Conservation (phyloP, 768 basidiomycete genomes). For the Trametes coccinea region DNA sequence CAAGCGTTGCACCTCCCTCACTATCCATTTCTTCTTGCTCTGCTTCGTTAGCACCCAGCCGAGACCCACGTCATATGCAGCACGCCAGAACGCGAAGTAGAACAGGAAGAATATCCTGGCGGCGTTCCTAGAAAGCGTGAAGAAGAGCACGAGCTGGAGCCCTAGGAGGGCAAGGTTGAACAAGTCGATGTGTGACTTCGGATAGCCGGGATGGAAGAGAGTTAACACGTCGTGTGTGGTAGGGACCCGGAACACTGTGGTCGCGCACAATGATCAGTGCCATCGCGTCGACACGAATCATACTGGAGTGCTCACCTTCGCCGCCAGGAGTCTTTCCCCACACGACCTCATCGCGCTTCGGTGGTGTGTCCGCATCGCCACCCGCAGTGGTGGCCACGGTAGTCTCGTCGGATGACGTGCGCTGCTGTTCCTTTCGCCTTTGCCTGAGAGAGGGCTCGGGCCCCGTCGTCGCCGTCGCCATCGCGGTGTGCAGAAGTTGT, state of each 20-base stretch:
- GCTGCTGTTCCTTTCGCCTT: constrained; percentile 15
- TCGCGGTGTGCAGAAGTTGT: background rate
- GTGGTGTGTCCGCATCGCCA: background rate
- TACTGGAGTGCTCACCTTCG: constrained; percentile 52
- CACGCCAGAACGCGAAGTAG: constrained; percentile 93
- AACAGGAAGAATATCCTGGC: constrained; percentile 74
- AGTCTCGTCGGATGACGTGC: constrained; percentile 13
- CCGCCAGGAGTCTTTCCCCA: constrained; percentile 88
- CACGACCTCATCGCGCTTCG: constrained; percentile 58
- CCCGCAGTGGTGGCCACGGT: constrained; percentile 4
- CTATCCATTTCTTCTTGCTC: constrained; percentile 95
- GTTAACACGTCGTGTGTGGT: constrained; percentile 91
- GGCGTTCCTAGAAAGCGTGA: constrained; percentile 54
- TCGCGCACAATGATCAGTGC: background rate
- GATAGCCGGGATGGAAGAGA: constrained; percentile 77
- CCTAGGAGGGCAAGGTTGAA: constrained; percentile 80
- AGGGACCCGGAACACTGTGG: constrained; percentile 85
- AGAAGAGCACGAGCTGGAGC: constrained; percentile 75
- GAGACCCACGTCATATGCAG: constrained; percentile 88
- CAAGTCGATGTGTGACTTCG: constrained; percentile 87
- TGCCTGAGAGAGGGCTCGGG: constrained; percentile 22
- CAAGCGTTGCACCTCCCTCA: constrained; percentile 68
- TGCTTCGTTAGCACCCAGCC: constrained; percentile 95
- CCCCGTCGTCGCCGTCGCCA: constrained; percentile 20
- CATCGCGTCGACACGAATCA: background rate